Conservation (phyloP, 495 filamentous ascomycete species). For the Chaetomidium leptoderma region DNA sequence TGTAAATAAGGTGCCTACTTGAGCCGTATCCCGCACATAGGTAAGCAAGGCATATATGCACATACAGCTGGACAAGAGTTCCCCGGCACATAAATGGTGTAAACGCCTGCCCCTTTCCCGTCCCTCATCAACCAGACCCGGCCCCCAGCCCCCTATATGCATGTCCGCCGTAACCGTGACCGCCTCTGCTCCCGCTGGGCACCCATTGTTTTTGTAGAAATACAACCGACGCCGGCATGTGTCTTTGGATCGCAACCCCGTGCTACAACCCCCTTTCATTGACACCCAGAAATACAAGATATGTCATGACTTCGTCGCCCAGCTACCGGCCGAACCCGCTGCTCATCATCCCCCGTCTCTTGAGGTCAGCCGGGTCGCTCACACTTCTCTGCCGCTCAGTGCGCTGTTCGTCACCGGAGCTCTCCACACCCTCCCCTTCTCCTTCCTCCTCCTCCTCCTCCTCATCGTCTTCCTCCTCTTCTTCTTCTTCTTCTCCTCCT, state of each 20-base stretch:
- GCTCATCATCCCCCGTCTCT: constrained; percentile 23
- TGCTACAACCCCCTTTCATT: neutral
- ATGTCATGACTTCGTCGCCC: constrained; percentile 1
- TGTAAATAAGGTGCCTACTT: no score
- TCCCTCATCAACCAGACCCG: constrained; percentile 2
- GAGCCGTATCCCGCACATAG: no score
- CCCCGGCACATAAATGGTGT: no score
- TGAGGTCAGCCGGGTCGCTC: constrained; percentile 42
- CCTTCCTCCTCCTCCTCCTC: constrained; percentile 16
- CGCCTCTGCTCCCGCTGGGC: neutral
- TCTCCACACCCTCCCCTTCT: constrained; percentile 23
- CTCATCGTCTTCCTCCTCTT: constrained; percentile 19
- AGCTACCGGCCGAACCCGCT: constrained; percentile 15
- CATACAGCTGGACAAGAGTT: neutral
- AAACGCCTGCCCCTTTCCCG: constrained; percentile 5
- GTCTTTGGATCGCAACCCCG: neutral
- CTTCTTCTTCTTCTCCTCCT: constrained; percentile 16
- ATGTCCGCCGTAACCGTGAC: constrained; percentile 10
- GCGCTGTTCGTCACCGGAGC: constrained; percentile 44
- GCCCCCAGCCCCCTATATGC: constrained; percentile 10
- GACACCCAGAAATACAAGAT: neutral
- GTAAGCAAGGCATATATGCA: no score
- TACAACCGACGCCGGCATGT: constrained; percentile 5
- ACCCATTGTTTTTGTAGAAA: neutral
- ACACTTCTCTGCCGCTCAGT: constrained; percentile 52